Evolutionary conservation across 192 early-diverging fungal genomes (phyloP).

Genomic region (Radiomyces spectabilis): DNA sequence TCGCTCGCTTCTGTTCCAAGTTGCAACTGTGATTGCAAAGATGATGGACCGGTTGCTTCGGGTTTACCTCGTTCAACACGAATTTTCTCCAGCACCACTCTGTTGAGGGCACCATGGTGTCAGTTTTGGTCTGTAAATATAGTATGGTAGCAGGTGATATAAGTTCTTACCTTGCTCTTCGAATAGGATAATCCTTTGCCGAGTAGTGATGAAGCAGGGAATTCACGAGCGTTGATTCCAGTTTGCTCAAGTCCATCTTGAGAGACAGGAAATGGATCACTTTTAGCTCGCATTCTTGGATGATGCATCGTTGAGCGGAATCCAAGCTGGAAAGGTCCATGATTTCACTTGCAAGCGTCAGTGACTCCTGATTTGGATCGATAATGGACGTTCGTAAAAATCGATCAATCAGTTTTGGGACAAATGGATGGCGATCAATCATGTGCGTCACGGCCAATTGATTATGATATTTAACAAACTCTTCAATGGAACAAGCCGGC

Average conservation of each 20-base stretch:
- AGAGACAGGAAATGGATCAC: conserved; percentile 5
- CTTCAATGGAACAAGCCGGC: conserved; percentile 3
- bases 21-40: background rate
- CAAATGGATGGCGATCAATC: conserved; percentile 3
- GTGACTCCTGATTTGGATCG: conserved; percentile 1
- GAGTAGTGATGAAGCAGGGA: conserved; percentile 22
- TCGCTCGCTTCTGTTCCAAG: conserved; percentile 27
- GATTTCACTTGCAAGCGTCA: background rate
- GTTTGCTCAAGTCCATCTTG: conserved; percentile 3
- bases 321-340: conserved; percentile 2
- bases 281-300: conserved; percentile 24
- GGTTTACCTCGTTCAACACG: conserved; percentile 1
- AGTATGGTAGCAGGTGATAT: background rate
- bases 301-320: background rate
- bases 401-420: conserved; percentile 22
- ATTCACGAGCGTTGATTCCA: conserved; percentile 20
- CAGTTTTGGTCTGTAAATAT: too few species aligned
- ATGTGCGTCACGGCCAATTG: background rate
- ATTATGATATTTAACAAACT: conserved; percentile 6
- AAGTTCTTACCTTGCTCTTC: conserved; percentile 27
- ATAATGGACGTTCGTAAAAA: conserved; percentile 13
- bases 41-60: too few species aligned
- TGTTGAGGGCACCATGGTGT: too few species aligned
- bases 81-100: conserved; percentile 10
- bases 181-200: conserved; percentile 22